Evolutionary conservation across 345 rosid species (phyloP), one percentile per base, ranked within the genome.

Genomic region (Mangifera indica): DNA sequence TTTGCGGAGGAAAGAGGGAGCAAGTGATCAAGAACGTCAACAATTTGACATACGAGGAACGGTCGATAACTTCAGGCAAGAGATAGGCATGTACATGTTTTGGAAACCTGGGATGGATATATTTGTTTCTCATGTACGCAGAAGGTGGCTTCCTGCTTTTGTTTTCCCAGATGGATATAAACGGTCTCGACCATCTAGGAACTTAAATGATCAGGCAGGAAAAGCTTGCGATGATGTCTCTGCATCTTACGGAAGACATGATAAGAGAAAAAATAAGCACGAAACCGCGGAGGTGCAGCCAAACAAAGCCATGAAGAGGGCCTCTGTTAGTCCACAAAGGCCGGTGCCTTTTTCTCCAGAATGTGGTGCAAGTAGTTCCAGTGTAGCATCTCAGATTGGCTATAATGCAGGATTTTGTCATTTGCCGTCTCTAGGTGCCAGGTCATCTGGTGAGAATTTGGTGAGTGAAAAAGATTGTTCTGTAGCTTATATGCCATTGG

Each of bases 91-190:
- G 88, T 85, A 86, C 73, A 51, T 76, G 84, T 84, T 82, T 67
- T 84, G 91, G 95, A 90, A 90, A 73, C 92, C 88, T 29, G 91
- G 95, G 76, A 90, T 87, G 95, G 88, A 86, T 58, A 79, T 87
- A 56, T 81, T 44, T 67, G 89, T 90, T 77, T 86, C 88, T 76
- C 95, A 90, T 83, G 92, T 85, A 61, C 87, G 88, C 76, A 85
- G 91, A 70, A 87, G 85, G 73, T 86, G 83, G 80, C 86, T 90
- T 69, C 95, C 95, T 40, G 72, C 78, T 49, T 90, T 83, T 78
- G 89, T 87, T 74, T 90, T 84, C 53, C 92, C 93, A 17, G 88
- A 79, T 78, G 96, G 92, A 54, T 77, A 80, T 69, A 84, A 71
- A 70, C 77, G 86, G 57, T 71, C 81, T 76, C 89, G 86, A 49